phyloP scores from a whole-genome alignment of 148 eudicot species.

The Spergularia marina region DNA sequence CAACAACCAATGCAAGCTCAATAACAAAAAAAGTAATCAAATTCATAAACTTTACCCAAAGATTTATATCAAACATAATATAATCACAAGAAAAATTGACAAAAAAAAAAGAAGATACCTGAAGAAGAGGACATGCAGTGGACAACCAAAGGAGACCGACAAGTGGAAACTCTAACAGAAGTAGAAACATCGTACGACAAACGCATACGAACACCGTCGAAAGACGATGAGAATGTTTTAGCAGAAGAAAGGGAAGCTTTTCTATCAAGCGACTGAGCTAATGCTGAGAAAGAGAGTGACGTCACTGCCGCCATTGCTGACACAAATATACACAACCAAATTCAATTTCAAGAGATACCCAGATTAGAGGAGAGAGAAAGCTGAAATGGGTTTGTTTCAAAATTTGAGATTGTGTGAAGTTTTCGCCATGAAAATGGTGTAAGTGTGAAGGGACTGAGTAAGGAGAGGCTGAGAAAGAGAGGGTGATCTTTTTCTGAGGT shows the following conservation, averaged over 20 bases:
- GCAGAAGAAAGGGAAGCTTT: slow-evolving; percentile 32
- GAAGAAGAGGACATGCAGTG: slow-evolving; percentile 47
- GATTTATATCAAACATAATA: too few species aligned
- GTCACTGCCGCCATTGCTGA: slow-evolving; percentile 58
- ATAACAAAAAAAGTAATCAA: too few species aligned
- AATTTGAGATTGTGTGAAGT: neutral
- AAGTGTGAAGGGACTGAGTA: neutral
- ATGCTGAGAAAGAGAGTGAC: slow-evolving; percentile 49
- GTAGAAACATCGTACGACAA: slow-evolving; percentile 6
- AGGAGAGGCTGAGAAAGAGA: neutral
- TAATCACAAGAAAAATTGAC: neutral
- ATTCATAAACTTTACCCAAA: too few species aligned
- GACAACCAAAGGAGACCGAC: slow-evolving; percentile 36
- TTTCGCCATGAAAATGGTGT: neutral
- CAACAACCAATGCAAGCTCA: too few species aligned
- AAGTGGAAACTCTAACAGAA: slow-evolving; percentile 32
- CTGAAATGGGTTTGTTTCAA: neutral
- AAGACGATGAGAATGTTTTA: slow-evolving; percentile 29
- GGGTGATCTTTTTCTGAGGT: neutral
- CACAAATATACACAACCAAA: neutral
- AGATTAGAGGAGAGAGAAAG: neutral
- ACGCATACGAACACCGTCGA: slow-evolving; percentile 36
- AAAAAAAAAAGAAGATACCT: slow-evolving; percentile 3
- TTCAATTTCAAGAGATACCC: neutral
- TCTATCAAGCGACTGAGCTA: slow-evolving; percentile 44